A percentile compares a stretch with the other conserved stretches of the same genome.
Evolutionary conservation across 805 yeast genomes (phyloP).

Genomic region (Pichia rugopelliculosa): DNA sequence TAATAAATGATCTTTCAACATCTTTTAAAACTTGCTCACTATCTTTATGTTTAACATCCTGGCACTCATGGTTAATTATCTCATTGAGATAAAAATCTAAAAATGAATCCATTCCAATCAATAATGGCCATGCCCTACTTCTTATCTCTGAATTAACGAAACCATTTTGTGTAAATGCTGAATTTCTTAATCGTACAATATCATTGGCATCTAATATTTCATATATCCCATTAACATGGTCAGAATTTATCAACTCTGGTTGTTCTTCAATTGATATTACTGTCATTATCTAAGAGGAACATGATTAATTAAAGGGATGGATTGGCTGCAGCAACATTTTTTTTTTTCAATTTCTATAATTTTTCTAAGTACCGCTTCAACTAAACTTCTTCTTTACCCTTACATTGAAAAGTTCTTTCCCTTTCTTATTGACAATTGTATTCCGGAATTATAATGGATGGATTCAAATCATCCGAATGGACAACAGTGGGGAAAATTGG

Average conservation of each 20-base stretch:
- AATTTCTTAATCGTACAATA: conserved; percentile 23
- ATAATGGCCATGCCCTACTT: conserved; percentile 42
- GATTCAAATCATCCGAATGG: conserved; percentile 9
- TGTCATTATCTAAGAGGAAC: not conserved
- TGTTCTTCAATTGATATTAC: not conserved
- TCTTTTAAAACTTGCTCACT: conserved; percentile 77
- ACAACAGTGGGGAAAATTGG: conserved; percentile 25
- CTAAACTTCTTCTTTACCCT: not conserved
- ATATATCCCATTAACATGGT: not conserved
- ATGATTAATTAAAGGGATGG: not conserved
- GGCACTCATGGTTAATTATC: conserved; percentile 17
- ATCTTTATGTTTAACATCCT: conserved; percentile 44
- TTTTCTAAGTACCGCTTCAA: not conserved
- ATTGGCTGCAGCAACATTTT: not conserved
- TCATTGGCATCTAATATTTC: conserved; percentile 27
- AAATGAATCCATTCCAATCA: conserved; percentile 23
- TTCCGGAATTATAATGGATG: not conserved
- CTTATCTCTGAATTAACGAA: conserved; percentile 37
- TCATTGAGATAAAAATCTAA: not conserved
- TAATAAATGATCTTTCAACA: conserved; percentile 61
- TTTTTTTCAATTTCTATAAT: no score
- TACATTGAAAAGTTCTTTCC: not conserved
- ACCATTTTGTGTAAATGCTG: conserved; percentile 42
- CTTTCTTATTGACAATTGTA: not conserved
- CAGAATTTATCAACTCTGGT: not conserved